A percentile compares a stretch with the other conserved stretches of the same genome.
These are phyloP conservation scores for Wickerhamiella cacticola DNA, from an alignment of 805 yeast species.

Conservation along the genomic window DNA sequence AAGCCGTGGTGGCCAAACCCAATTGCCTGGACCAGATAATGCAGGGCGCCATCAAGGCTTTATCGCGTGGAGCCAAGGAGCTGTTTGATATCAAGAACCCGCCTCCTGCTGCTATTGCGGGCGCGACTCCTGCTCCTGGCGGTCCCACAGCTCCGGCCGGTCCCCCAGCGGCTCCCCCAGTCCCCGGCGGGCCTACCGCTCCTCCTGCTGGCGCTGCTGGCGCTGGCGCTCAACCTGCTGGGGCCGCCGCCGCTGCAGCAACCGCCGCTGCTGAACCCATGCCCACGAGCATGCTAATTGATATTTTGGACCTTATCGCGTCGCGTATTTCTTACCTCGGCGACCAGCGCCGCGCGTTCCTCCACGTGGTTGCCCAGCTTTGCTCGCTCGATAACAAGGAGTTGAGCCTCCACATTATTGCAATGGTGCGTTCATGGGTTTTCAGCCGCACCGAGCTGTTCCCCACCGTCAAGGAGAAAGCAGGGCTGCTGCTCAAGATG, in stretches of 20 bases:
- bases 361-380: constrained; percentile 75
- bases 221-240: constrained; percentile 15
- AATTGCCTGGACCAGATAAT: constrained; percentile 60
- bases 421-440: constrained; percentile 79
- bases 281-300: constrained; percentile 41
- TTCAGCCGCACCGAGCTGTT: constrained; percentile 70
- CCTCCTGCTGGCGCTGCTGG: constrained; percentile 7
- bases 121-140: background rate
- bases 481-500: constrained; percentile 88
- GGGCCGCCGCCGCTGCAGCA: constrained; percentile 20
- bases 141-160: too few relatives aligned
- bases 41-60: constrained; percentile 69
- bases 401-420: constrained; percentile 60
- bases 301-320: constrained; percentile 63
- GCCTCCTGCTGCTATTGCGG: background rate
- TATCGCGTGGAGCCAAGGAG: constrained; percentile 32
- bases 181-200: constrained; percentile 8
- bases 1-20: constrained; percentile 64
- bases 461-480: constrained; percentile 93
- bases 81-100: constrained; percentile 9
- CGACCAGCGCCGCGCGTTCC: constrained; percentile 81
- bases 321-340: constrained; percentile 77
- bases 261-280: constrained; percentile 14
- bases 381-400: constrained; percentile 76
- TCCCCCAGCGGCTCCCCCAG: background rate